These are phyloP conservation scores for Pontederia crassipes DNA, from an alignment of 176 grass and related monocot species.

Conservation along the genomic window DNA sequence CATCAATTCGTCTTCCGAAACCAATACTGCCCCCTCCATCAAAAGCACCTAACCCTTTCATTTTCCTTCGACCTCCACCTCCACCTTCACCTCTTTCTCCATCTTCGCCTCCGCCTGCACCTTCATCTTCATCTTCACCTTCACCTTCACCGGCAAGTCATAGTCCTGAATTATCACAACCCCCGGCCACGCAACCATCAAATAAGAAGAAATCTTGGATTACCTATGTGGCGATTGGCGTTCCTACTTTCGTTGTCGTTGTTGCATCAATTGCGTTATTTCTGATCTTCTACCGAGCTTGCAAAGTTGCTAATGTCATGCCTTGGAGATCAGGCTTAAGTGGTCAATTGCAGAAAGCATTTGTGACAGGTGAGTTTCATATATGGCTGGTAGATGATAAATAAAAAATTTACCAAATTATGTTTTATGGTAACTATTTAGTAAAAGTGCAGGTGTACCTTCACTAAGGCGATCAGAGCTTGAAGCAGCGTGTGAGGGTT, in stretches of 20 bases:
- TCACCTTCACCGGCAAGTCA: no score
- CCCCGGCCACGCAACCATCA: no score
- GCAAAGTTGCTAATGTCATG: slow-evolving; percentile 36
- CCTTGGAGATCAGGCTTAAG: slow-evolving; percentile 61
- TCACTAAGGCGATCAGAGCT: slow-evolving; percentile 52
- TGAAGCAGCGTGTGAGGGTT: slow-evolving; percentile 53
- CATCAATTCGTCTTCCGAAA: no score
- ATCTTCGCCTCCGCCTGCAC: no score
- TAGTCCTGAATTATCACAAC: no score
- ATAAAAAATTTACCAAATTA: background rate
- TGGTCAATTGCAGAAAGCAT: slow-evolving; percentile 48
- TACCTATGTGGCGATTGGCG: slow-evolving; percentile 25
- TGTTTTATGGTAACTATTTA: background rate
- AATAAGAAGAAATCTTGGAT: no score
- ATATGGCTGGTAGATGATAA: background rate
- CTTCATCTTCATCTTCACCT: no score
- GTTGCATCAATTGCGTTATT: slow-evolving; percentile 20
- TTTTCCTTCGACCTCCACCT: no score
- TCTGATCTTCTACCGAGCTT: slow-evolving; percentile 24
- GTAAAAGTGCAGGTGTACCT: slow-evolving; percentile 34
- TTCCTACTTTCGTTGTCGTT: slow-evolving; percentile 23
- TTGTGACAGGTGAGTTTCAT: slow-evolving; percentile 40
- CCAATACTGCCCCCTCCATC: no score
- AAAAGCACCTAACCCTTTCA: no score
- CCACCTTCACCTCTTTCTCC: no score